These are phyloP conservation scores for Scedosporium boydii DNA, from an alignment of 2,329 filamentous ascomycete genomes.

Conservation along the genomic window DNA sequence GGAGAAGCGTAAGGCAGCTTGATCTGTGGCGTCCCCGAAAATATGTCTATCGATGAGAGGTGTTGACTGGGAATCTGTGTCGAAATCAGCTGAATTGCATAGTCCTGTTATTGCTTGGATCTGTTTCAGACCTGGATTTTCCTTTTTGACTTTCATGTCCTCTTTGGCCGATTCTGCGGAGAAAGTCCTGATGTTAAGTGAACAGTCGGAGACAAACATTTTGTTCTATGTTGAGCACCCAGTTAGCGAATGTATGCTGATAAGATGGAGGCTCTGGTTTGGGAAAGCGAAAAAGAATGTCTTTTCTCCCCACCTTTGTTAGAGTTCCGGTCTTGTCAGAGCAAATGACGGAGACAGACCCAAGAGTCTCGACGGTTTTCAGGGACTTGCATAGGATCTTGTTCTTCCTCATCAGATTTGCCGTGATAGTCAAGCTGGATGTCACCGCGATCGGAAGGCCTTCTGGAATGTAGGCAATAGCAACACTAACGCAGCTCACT, in stretches of 20 bases:
- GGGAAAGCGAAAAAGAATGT: too few relatives aligned
- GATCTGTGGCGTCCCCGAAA: too few relatives aligned
- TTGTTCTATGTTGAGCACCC: neutral
- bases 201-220: neutral
- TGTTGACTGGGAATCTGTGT: too few relatives aligned
- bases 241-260: too few relatives aligned
- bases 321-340: constrained; percentile 70
- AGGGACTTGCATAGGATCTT: constrained; percentile 72
- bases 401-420: constrained; percentile 67
- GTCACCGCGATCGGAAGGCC: constrained; percentile 62
- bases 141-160: neutral
- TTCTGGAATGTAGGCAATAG: constrained; percentile 69
- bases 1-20: too few relatives aligned
- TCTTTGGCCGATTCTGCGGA: neutral
- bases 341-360: constrained; percentile 63
- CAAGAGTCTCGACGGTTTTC: constrained; percentile 69
- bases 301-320: neutral
- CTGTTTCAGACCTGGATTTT: neutral
- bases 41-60: too few relatives aligned
- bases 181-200: neutral
- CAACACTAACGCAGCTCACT: constrained; percentile 62
- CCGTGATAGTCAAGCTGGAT: constrained; percentile 63
- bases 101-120: neutral
- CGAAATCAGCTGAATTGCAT: constrained; percentile 14
- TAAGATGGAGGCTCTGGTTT: too few relatives aligned